Conservation (phyloP, 805 yeast genomes). For the Nakazawaea pomicola region DNA sequence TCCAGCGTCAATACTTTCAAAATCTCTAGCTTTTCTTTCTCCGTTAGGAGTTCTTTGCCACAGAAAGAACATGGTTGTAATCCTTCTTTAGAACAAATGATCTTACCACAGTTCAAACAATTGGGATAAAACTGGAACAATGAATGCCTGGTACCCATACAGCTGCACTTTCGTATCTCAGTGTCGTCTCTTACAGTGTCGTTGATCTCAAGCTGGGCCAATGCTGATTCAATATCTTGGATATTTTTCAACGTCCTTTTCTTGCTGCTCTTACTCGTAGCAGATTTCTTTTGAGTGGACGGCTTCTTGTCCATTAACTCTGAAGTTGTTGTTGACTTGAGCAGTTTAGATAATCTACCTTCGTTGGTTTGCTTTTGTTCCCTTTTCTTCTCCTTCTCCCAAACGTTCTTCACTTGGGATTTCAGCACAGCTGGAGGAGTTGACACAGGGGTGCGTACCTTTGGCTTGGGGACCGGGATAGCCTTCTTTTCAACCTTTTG, state of each 20-base stretch:
- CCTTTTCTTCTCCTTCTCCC: slow-evolving; percentile 4
- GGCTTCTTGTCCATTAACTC: slow-evolving; percentile 40
- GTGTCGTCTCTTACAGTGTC: slow-evolving; percentile 9
- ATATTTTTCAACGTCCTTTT: slow-evolving; percentile 44
- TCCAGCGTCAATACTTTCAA: slow-evolving; percentile 48
- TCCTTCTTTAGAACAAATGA: slow-evolving; percentile 87
- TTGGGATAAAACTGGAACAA: slow-evolving; percentile 87
- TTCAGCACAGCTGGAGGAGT: not conserved
- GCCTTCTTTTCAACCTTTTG: slow-evolving; percentile 5
- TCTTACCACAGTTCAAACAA: slow-evolving; percentile 90
- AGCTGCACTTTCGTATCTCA: slow-evolving; percentile 46
- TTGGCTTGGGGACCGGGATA: slow-evolving; percentile 2
- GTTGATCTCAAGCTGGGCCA: slow-evolving; percentile 38
- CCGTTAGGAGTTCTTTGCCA: slow-evolving; percentile 58
- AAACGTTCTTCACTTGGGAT: slow-evolving; percentile 15
- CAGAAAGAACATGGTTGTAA: slow-evolving; percentile 86
- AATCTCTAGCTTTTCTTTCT: slow-evolving; percentile 58
- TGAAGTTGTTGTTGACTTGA: slow-evolving; percentile 37
- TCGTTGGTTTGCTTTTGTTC: slow-evolving; percentile 14
- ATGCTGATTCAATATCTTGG: slow-evolving; percentile 45
- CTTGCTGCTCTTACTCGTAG: slow-evolving; percentile 31
- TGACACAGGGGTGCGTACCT: slow-evolving; percentile 12
- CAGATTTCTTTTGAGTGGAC: slow-evolving; percentile 20
- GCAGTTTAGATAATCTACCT: slow-evolving; percentile 12
- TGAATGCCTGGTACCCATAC: slow-evolving; percentile 88